Evolutionary conservation across 2,329 filamentous ascomycete genomes (phyloP), one percentile per base, ranked within the genome.

Genomic region (Aspergillus sp.): DNA sequence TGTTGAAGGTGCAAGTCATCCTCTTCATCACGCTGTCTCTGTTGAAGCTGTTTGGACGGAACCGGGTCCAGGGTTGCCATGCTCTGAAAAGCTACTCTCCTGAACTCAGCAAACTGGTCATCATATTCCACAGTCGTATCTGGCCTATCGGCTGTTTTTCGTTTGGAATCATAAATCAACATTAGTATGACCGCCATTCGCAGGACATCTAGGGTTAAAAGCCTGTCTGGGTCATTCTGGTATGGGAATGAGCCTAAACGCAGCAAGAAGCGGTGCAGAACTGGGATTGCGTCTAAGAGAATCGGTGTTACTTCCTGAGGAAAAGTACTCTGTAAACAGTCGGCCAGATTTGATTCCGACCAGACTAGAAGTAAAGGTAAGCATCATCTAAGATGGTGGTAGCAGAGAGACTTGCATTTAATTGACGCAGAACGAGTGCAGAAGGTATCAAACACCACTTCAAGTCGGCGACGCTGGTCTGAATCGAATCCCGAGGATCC

Each of bases 201-300:
- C 31, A 34, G 39, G 4, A 41, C 39, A 8, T 27, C 11, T 5
- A 27, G 39, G 11, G 7, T 29, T 12, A 41, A 11, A 26, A n/a
- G n/a, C 12, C 7, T 11, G 8, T 36, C 31, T 11, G 39, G 31
- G 30, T 41, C 39, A 34, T 41, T 41, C 31, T 41, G 39, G 32
- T 36, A 41, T 26, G 33, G 39, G 29, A 41, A 41, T 9, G 33
- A 41, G 12, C 33, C 39, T 2, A 41, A 28, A 10, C 39, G 32
- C 39, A 36, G 33, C 10, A 36, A 26, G 4, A 7, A 41, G 11
- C 26, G 27, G 33, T 41, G 39, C 29, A 36, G n/a, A 27, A 41
- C 29, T 10, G 39, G 39, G 11, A 34, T 10, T 11, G 39, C 33
- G 28, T 41, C 32, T n/a, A 28, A 2, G 32, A 41, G 26, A 13